phyloP scores from a whole-genome alignment of 2,329 filamentous ascomycete genomes.

The Aspergillus brunneoviolaceus region DNA sequence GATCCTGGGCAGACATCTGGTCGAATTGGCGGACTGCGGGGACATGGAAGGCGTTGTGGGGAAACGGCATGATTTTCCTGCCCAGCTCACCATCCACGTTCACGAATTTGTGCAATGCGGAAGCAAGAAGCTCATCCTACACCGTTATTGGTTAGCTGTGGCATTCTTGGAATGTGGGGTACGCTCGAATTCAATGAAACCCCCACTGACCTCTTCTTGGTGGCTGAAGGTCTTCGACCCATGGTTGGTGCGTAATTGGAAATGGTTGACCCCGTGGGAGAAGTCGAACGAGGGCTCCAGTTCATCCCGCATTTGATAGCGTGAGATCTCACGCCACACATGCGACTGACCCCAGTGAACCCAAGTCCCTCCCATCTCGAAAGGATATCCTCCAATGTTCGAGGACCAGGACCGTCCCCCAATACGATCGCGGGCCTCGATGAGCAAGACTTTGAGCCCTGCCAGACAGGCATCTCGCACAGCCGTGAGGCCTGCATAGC shows the following conservation, averaged over 20 bases:
- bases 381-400: conserved; percentile 46
- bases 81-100: conserved; percentile 48
- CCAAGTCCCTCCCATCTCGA: conserved; percentile 54
- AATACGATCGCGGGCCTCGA: conserved; percentile 51
- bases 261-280: conserved; percentile 45
- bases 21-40: conserved; percentile 39
- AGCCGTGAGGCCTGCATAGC: not conserved
- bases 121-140: conserved; percentile 35
- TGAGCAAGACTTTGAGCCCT: conserved; percentile 38
- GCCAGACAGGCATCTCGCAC: not conserved
- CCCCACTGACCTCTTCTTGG: conserved; percentile 39
- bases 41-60: conserved; percentile 41
- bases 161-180: no score
- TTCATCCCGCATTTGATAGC: conserved; percentile 48
- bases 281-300: conserved; percentile 45
- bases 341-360: conserved; percentile 49
- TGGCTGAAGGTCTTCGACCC: conserved; percentile 33
- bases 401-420: conserved; percentile 51
- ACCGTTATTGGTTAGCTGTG: conserved; percentile 21
- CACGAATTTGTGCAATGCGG: conserved; percentile 45
- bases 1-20: conserved; percentile 43
- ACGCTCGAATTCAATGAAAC: no score
- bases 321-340: conserved; percentile 47
- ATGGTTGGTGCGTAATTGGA: conserved; percentile 35
- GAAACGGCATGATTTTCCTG: conserved; percentile 40